These are phyloP conservation scores for Penicillium goetzii DNA, from an alignment of 495 filamentous ascomycete genomes.

Conservation along the genomic window DNA sequence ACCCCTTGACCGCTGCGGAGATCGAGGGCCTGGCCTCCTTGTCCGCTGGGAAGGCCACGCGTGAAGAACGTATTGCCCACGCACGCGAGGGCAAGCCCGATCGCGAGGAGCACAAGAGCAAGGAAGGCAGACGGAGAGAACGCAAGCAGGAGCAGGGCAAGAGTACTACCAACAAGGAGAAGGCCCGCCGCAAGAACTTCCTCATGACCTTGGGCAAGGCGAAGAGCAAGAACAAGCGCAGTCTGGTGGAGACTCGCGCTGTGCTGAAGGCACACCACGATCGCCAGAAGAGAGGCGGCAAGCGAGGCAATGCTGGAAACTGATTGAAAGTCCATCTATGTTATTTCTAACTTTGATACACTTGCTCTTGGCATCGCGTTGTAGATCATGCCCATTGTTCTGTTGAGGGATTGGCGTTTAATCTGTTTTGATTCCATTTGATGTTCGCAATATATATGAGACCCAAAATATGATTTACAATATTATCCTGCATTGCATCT, in stretches of 20 bases:
- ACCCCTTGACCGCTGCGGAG: conserved; percentile 81
- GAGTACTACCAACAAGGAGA: conserved; percentile 97
- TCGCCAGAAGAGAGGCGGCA: conserved; percentile 80
- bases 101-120: conserved; percentile 77
- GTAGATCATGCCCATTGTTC: conserved; percentile 7
- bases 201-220: conserved; percentile 97
- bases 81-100: conserved; percentile 76
- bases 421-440: background rate
- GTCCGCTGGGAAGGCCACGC: conserved; percentile 71
- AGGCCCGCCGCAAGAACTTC: conserved; percentile 95
- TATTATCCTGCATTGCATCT: background rate
- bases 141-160: conserved; percentile 87
- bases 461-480: conserved; percentile 1
- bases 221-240: conserved; percentile 88
- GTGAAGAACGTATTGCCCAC: conserved; percentile 79
- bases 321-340: conserved; percentile 12
- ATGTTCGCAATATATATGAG: conserved; percentile 3
- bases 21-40: conserved; percentile 75
- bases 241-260: conserved; percentile 78
- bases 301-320: conserved; percentile 67
- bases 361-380: conserved; percentile 5
- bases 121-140: conserved; percentile 76
- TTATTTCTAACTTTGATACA: background rate
- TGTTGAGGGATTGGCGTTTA: conserved; percentile 4
- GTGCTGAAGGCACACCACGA: conserved; percentile 81